phyloP scores from a whole-genome alignment of 2,329 filamentous ascomycete species.

The Cladophialophora psammophila region DNA sequence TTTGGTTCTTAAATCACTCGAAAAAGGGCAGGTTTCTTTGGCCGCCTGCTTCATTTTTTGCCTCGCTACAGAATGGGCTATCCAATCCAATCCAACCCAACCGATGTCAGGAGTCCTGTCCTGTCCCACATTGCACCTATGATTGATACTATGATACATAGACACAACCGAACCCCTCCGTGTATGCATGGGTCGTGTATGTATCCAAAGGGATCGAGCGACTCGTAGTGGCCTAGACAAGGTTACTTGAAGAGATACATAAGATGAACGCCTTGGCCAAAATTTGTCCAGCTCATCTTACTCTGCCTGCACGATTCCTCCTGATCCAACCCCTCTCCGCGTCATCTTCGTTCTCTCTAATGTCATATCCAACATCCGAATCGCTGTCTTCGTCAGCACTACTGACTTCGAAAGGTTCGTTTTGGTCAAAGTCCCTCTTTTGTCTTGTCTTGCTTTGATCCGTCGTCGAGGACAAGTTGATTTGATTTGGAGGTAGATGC shows the following conservation, averaged over 20 bases:
- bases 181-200: background rate
- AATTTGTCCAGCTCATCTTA: background rate
- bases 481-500: constrained; percentile 7
- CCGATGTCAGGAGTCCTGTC: background rate
- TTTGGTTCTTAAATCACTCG: too few relatives aligned
- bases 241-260: background rate
- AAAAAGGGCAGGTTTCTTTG: too few relatives aligned
- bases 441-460: constrained; percentile 24
- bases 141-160: background rate
- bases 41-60: too few relatives aligned
- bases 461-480: constrained; percentile 16
- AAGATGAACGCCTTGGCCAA: background rate
- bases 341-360: constrained; percentile 6
- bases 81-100: background rate
- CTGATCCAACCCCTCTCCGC: constrained; percentile 22
- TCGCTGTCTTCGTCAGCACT: constrained; percentile 28
- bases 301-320: constrained; percentile 16
- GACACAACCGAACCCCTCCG: background rate
- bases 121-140: background rate
- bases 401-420: constrained; percentile 24
- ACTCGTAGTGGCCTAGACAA: background rate
- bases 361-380: constrained; percentile 29
- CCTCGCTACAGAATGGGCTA: too few relatives aligned
- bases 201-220: background rate
- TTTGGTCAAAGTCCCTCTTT: constrained; percentile 15